These are phyloP conservation scores for Trametes pubescens DNA, from an alignment of 1,284 basidiomycete species.

Conservation along the genomic window DNA sequence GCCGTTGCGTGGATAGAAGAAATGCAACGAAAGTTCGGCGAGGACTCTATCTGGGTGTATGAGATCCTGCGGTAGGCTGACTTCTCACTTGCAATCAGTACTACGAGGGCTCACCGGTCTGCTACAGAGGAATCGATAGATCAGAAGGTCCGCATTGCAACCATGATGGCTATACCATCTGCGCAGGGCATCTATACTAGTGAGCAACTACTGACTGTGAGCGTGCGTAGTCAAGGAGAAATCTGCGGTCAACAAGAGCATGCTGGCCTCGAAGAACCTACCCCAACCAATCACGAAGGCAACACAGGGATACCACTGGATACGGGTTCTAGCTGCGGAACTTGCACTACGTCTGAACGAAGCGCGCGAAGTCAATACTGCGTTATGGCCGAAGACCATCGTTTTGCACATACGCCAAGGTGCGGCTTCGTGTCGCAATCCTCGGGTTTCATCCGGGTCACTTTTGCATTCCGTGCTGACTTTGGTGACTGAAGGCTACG, in stretches of 20 bases:
- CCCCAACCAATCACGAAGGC: conserved; percentile 77
- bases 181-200: conserved; percentile 20
- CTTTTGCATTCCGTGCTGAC: conserved; percentile 2
- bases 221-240: conserved; percentile 81
- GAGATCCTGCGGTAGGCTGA: conserved; percentile 73
- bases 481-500: conserved; percentile 58
- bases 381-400: conserved; percentile 93
- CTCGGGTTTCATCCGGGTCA: no score
- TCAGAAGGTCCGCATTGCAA: conserved; percentile 71
- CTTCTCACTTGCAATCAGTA: conserved; percentile 5
- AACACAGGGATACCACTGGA: conserved; percentile 88
- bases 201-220: neutral
- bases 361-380: conserved; percentile 74
- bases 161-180: conserved; percentile 16
- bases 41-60: conserved; percentile 90
- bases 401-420: conserved; percentile 81
- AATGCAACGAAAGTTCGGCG: conserved; percentile 86
- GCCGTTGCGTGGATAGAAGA: conserved; percentile 58
- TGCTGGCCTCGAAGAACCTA: conserved; percentile 94
- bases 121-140: conserved; percentile 87
- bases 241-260: conserved; percentile 83
- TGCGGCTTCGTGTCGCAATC: no score
- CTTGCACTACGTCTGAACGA: conserved; percentile 87
- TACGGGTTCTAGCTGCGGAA: conserved; percentile 90
- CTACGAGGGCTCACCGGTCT: neutral